A percentile compares a stretch with the other conserved stretches of the same genome.
Conservation (phyloP, 2,329 filamentous ascomycete species). For the Fusarium penzigii region DNA sequence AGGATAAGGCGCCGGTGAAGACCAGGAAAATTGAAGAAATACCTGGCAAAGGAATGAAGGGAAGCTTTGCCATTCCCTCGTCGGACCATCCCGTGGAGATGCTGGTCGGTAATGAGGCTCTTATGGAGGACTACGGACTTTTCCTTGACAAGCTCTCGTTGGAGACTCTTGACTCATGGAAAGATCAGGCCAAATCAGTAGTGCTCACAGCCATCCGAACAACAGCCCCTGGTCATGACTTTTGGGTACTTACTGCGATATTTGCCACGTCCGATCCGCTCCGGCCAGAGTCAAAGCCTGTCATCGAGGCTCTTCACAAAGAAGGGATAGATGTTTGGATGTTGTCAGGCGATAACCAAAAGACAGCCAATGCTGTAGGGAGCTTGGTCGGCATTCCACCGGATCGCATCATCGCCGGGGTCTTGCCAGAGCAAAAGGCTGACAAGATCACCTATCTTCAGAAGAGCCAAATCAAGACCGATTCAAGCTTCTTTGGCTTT, state of each 20-base stretch:
- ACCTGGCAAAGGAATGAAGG: conserved; percentile 58
- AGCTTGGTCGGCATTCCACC: conserved; percentile 55
- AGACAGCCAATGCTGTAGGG: conserved; percentile 60
- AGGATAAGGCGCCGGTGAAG: conserved; percentile 25
- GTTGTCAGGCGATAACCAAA: conserved; percentile 49
- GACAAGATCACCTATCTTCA: conserved; percentile 45
- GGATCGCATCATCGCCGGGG: conserved; percentile 62
- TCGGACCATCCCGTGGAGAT: conserved; percentile 2
- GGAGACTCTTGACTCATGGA: conserved; percentile 9
- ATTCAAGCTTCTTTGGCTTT: neutral
- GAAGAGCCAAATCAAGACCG: conserved; percentile 12
- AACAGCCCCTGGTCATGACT: neutral
- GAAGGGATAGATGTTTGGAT: conserved; percentile 47
- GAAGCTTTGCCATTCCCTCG: conserved; percentile 41
- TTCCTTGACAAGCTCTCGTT: neutral
- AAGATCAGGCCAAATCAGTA: conserved; percentile 12
- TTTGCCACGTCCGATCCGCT: conserved; percentile 47
- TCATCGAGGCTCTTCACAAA: conserved; percentile 36
- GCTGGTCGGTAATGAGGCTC: conserved; percentile 42
- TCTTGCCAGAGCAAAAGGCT: conserved; percentile 50
- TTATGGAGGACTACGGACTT: conserved; percentile 57
- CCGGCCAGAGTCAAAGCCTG: conserved; percentile 41
- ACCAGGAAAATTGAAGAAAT: conserved; percentile 50
- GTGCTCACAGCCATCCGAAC: conserved; percentile 4
- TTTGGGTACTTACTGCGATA: conserved; percentile 1